Evolutionary conservation across 306 rosid genomes (phyloP).

Genomic region (Cajanus cajan): DNA sequence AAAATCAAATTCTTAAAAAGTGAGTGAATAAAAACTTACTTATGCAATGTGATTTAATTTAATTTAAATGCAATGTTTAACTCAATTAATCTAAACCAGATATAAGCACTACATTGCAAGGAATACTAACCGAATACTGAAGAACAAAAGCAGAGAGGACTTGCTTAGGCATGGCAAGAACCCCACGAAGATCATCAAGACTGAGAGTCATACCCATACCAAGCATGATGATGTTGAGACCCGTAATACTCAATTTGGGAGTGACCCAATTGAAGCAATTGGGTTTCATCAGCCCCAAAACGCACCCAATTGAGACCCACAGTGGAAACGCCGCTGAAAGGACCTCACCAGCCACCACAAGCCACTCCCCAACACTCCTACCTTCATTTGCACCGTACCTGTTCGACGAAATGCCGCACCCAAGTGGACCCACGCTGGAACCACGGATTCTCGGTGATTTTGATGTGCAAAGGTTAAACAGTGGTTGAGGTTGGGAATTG

Average conservation of each 20-base stretch:
- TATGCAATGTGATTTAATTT: too few species aligned
- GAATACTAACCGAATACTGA: conserved; percentile 71
- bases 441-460: background rate
- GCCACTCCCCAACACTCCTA: conserved; percentile 55
- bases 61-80: too few species aligned
- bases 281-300: conserved; percentile 59
- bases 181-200: conserved; percentile 75
- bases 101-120: background rate
- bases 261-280: conserved; percentile 67
- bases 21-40: too few species aligned
- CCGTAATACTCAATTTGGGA: conserved; percentile 54
- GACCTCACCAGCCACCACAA: conserved; percentile 52
- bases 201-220: conserved; percentile 97
- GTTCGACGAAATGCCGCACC: conserved; percentile 65
- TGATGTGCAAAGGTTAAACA: background rate
- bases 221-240: conserved; percentile 68
- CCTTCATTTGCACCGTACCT: conserved; percentile 9
- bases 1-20: too few species aligned
- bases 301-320: conserved; percentile 77
- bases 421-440: conserved; percentile 29
- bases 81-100: too few species aligned
- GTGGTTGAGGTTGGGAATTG: conserved; percentile 14
- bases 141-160: conserved; percentile 64
- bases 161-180: conserved; percentile 82
- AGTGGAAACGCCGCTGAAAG: conserved; percentile 74